phyloP scores from a whole-genome alignment of 2,329 filamentous ascomycete genomes.

The Claviceps cyperi region DNA sequence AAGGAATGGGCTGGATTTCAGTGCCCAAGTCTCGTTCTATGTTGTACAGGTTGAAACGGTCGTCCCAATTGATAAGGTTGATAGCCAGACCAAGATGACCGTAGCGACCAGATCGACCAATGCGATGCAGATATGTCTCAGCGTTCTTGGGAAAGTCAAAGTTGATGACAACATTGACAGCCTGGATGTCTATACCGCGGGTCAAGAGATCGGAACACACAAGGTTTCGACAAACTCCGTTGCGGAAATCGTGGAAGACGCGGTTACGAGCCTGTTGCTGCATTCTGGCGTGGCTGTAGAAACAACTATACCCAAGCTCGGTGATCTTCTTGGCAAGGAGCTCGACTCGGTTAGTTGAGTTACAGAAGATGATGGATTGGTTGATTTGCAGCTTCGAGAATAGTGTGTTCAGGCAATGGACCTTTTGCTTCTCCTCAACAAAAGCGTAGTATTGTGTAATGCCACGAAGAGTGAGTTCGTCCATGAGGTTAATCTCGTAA shows the following conservation, averaged over 20 bases:
- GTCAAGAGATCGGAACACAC: conserved; percentile 96
- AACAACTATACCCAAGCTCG: conserved; percentile 96
- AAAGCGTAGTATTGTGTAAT: conserved; percentile 99
- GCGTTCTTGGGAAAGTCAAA: conserved; percentile 99
- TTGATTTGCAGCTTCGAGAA: conserved; percentile 99
- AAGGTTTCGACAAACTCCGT: conserved; percentile 92
- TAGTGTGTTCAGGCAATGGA: conserved; percentile 95
- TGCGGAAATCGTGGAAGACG: conserved; percentile 98
- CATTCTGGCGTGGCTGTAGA: conserved; percentile 98
- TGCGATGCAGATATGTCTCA: conserved; percentile 95
- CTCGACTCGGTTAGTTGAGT: conserved; percentile 96
- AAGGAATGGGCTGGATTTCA: conserved; percentile 92
- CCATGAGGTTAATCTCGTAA: conserved; percentile 99
- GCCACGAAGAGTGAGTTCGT: conserved; percentile 91
- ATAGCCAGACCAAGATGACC: conserved; percentile 95
- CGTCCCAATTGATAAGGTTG: conserved; percentile 99
- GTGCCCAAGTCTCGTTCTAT: conserved; percentile 96
- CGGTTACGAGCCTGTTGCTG: conserved; percentile 92
- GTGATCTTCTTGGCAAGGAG: conserved; percentile 98
- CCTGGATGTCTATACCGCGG: conserved; percentile 98
- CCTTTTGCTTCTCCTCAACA: conserved; percentile 98
- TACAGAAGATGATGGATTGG: conserved; percentile 99
- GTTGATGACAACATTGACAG: conserved; percentile 99
- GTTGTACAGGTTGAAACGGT: conserved; percentile 96
- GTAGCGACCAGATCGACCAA: conserved; percentile 92